Percentiles rank a stretch among this genome's conserved stretches.
phyloP scores from a whole-genome alignment of 805 yeast genomes.

The Millerozyma acaciae region DNA sequence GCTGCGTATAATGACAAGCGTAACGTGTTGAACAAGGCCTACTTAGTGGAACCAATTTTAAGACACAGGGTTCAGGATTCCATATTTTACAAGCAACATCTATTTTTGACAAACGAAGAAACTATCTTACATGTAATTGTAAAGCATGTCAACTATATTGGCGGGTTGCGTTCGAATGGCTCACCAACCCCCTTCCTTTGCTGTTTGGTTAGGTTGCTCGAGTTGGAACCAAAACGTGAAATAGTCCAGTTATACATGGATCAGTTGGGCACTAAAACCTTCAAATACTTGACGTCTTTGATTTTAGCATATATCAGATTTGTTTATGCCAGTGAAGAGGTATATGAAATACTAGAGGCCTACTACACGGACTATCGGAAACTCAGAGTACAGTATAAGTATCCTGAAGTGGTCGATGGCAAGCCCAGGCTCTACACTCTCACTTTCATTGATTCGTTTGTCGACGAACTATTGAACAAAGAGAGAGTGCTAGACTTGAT shows the following conservation, averaged over 20 bases:
- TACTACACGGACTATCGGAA: conserved; percentile 65
- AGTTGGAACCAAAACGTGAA: conserved; percentile 63
- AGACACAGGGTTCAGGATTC: conserved; percentile 42
- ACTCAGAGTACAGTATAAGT: conserved; percentile 41
- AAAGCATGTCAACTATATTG: conserved; percentile 43
- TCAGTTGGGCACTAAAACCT: conserved; percentile 52
- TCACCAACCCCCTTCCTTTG: conserved; percentile 74
- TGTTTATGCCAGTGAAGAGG: conserved; percentile 30
- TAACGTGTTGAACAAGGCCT: conserved; percentile 25
- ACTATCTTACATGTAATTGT: conserved; percentile 33
- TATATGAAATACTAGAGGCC: conserved; percentile 51
- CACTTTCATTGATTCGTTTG: conserved; percentile 66
- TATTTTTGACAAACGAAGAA: conserved; percentile 38
- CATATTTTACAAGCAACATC: conserved; percentile 39
- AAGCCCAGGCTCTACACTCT: conserved; percentile 32
- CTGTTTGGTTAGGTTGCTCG: conserved; percentile 69
- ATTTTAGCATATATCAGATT: conserved; percentile 62
- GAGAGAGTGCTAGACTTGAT: conserved; percentile 70
- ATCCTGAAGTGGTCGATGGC: conserved; percentile 21
- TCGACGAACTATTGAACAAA: conserved; percentile 54
- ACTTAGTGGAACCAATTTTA: conserved; percentile 38
- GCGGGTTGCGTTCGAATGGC: conserved; percentile 53
- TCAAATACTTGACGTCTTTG: conserved; percentile 73
- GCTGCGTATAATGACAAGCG: conserved; percentile 27
- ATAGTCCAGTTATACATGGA: conserved; percentile 50